phyloP scores from a whole-genome alignment of 495 filamentous ascomycete genomes.

The Massariosphaeria phaeospora region DNA sequence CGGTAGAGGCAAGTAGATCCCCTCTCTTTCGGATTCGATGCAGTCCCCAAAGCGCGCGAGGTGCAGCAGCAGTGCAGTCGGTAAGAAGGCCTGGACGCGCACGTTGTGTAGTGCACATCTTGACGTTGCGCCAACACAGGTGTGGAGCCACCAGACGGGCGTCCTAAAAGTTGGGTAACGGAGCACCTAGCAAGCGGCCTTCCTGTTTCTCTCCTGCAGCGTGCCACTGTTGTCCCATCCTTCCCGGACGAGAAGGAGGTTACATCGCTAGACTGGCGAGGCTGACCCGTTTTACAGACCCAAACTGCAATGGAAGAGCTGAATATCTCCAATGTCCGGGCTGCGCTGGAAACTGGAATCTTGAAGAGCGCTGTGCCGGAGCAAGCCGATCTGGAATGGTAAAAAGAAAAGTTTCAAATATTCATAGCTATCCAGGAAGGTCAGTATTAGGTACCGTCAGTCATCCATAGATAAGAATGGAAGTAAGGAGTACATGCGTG shows the following conservation, averaged over 20 bases:
- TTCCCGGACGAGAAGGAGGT: conserved; percentile 21
- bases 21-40: neutral
- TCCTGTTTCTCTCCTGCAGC: conserved; percentile 4
- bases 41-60: neutral
- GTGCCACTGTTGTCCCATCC: neutral
- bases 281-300: conserved; percentile 43
- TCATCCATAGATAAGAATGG: too few species aligned
- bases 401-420: neutral
- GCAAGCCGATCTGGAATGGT: conserved; percentile 47
- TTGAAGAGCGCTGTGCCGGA: conserved; percentile 56
- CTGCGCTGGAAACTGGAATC: conserved; percentile 51
- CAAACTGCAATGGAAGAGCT: conserved; percentile 61
- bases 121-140: too few species aligned
- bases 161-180: too few species aligned
- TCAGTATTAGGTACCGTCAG: neutral
- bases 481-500: too few species aligned
- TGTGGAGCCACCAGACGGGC: too few species aligned
- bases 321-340: conserved; percentile 57
- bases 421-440: neutral
- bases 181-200: too few species aligned
- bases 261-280: neutral
- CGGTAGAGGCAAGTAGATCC: conserved; percentile 51
- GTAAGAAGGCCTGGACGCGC: neutral
- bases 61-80: neutral
- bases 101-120: neutral